Conservation (phyloP, 768 basidiomycete species). For the Trichaptum fuscoviolaceum region DNA sequence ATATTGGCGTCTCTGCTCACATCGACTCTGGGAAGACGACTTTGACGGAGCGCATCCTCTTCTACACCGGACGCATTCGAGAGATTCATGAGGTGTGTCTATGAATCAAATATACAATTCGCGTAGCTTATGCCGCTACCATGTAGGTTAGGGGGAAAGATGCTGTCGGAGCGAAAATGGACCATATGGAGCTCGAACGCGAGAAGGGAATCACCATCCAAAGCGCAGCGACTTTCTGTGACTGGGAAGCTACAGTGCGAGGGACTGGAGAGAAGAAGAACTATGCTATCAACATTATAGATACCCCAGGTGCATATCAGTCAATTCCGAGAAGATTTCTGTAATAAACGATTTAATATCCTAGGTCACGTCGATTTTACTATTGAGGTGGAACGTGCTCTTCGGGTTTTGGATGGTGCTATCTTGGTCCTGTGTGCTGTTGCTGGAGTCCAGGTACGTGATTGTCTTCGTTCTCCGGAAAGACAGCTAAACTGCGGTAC, state of each 20-base stretch:
- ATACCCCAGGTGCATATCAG: slow-evolving; percentile 74
- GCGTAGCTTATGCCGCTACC: slow-evolving; percentile 10
- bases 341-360: slow-evolving; percentile 5
- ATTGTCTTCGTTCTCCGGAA: neutral
- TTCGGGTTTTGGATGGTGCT: slow-evolving; percentile 95
- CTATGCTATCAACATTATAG: slow-evolving; percentile 96
- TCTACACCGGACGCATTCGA: slow-evolving; percentile 91
- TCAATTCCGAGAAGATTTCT: neutral
- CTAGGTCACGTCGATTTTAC: slow-evolving; percentile 98
- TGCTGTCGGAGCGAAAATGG: slow-evolving; percentile 98
- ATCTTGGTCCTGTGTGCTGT: slow-evolving; percentile 96
- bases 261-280: slow-evolving; percentile 63
- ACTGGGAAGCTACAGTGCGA: slow-evolving; percentile 78
- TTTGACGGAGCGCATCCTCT: slow-evolving; percentile 91
- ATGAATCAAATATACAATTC: neutral
- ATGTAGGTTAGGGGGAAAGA: slow-evolving; percentile 85
- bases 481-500: slow-evolving; percentile 7
- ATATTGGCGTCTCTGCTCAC: slow-evolving; percentile 94
- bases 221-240: slow-evolving; percentile 96
- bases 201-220: slow-evolving; percentile 99
- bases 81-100: slow-evolving; percentile 90
- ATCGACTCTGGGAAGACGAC: slow-evolving; percentile 99
- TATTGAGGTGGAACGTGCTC: slow-evolving; percentile 95
- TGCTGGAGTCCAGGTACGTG: slow-evolving; percentile 79
- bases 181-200: slow-evolving; percentile 97